Conservation (phyloP, 1,284 basidiomycete genomes). For the Meira miltonrushii region DNA sequence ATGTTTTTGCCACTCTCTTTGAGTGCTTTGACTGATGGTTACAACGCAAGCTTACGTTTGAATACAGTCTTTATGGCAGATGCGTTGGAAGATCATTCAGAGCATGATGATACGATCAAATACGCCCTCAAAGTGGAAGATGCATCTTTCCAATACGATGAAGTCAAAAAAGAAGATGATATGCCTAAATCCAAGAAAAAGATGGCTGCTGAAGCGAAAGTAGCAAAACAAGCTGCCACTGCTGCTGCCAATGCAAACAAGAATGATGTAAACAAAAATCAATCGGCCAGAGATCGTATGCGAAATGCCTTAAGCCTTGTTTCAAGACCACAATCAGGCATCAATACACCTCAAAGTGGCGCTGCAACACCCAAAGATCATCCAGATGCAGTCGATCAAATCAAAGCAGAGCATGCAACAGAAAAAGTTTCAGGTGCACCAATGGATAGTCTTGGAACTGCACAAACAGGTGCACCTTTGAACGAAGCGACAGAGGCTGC, state of each 20-base stretch:
- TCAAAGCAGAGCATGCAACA: constrained; percentile 22
- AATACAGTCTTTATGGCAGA: constrained; percentile 62
- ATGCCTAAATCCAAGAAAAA: constrained; percentile 15
- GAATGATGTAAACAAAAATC: background rate
- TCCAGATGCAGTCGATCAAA: background rate
- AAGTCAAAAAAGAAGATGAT: constrained; percentile 27
- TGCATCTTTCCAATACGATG: constrained; percentile 66
- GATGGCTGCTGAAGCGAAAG: constrained; percentile 8
- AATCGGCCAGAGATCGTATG: constrained; percentile 6
- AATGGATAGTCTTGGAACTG: background rate
- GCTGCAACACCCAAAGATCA: constrained; percentile 3
- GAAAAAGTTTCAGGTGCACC: constrained; percentile 15
- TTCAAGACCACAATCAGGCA: background rate
- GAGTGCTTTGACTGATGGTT: constrained; percentile 45
- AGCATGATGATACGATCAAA: constrained; percentile 41
- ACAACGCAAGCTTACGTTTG: constrained; percentile 43
- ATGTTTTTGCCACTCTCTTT: constrained; percentile 59
- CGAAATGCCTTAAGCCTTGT: background rate
- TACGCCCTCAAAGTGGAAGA: constrained; percentile 56
- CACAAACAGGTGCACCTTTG: background rate
- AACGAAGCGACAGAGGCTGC: constrained; percentile 7
- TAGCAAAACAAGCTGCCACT: background rate
- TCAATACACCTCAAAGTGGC: background rate
- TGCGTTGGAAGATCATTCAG: constrained; percentile 55
- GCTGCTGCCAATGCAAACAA: constrained; percentile 10